Conservation (phyloP, 2,329 filamentous ascomycete species). For the Didymosphaeria variabile region DNA sequence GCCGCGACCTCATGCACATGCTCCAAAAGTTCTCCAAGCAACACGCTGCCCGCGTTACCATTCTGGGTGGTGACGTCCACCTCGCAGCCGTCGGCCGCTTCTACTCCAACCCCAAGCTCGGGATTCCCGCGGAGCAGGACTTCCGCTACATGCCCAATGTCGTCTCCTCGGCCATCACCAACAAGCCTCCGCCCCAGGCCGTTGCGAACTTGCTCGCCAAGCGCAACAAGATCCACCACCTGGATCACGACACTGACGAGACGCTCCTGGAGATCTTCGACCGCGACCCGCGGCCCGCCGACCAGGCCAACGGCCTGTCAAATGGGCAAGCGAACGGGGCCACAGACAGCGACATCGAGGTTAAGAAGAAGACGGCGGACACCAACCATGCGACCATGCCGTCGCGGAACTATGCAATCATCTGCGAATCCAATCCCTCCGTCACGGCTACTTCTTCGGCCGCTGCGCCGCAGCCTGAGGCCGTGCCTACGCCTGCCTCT, state of each 20-base stretch:
- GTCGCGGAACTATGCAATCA: slow-evolving; percentile 70
- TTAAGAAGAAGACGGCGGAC: slow-evolving; percentile 67
- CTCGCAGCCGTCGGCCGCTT: slow-evolving; percentile 70
- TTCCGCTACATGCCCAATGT: slow-evolving; percentile 72
- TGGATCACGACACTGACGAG: slow-evolving; percentile 70
- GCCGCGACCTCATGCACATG: slow-evolving; percentile 73
- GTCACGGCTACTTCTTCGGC: slow-evolving; percentile 31
- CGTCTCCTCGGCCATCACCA: slow-evolving; percentile 71
- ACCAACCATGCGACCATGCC: slow-evolving; percentile 89
- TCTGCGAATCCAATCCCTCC: slow-evolving; percentile 60
- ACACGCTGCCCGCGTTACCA: slow-evolving; percentile 66
- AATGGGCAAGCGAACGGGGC: slow-evolving; percentile 26
- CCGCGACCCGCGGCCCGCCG: slow-evolving; percentile 58
- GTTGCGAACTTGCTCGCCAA: slow-evolving; percentile 71
- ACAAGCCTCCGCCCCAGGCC: slow-evolving; percentile 71
- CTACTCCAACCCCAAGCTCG: slow-evolving; percentile 67
- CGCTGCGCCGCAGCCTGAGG: slow-evolving; percentile 28
- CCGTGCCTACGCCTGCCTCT: slow-evolving; percentile 32
- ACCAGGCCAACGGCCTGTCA: slow-evolving; percentile 20
- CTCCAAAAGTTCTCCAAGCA: slow-evolving; percentile 67
- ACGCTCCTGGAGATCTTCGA: slow-evolving; percentile 71
- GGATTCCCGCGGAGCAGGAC: slow-evolving; percentile 66
- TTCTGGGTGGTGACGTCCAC: slow-evolving; percentile 72
- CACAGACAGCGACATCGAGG: slow-evolving; percentile 32
- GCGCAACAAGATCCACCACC: slow-evolving; percentile 72